Evolutionary conservation across 139 green algal species (phyloP).

Genomic region (Limnomonas spitsbergensis): DNA sequence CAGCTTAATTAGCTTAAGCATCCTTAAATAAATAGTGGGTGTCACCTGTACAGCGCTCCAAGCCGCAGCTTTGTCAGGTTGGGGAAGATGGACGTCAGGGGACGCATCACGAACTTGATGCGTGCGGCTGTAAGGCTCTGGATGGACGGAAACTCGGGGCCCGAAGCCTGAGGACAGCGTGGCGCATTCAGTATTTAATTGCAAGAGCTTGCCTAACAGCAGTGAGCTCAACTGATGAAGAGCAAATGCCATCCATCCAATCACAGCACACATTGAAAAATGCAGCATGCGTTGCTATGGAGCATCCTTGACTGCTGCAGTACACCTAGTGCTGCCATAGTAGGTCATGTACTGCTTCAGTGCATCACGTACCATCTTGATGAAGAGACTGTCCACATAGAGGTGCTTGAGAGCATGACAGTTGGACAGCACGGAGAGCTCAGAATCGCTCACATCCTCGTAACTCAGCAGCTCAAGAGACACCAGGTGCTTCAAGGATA

Average conservation of each 20-base stretch:
- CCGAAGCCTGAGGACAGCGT: conserved; percentile 14
- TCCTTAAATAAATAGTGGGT: too few relatives aligned
- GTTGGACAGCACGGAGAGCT: conserved; percentile 17
- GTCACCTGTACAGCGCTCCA: conserved; percentile 27
- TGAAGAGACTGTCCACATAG: conserved; percentile 28
- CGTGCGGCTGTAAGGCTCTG: conserved; percentile 16
- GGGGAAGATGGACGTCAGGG: conserved; percentile 21
- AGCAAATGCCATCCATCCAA: too few relatives aligned
- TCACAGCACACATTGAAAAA: too few relatives aligned
- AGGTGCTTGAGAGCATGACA: conserved; percentile 17
- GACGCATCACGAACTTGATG: conserved; percentile 33
- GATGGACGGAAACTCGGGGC: conserved; percentile 22
- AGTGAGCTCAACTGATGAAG: conserved; percentile 2
- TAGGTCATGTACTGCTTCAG: too few relatives aligned
- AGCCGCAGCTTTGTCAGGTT: conserved; percentile 15
- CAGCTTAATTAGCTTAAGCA: not conserved
- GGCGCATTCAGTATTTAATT: too few relatives aligned
- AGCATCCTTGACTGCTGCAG: too few relatives aligned
- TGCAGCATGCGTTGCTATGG: too few relatives aligned
- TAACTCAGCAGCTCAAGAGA: conserved; percentile 20
- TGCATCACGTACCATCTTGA: too few relatives aligned
- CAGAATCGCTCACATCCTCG: conserved; percentile 26
- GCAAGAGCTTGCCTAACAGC: not conserved
- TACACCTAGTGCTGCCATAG: too few relatives aligned
- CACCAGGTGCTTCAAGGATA: too few relatives aligned